A percentile compares a stretch with the other conserved stretches of the same genome.
phyloP scores from a whole-genome alignment of 2,329 filamentous ascomycete genomes.

The Pseudogymnoascus sp. region DNA sequence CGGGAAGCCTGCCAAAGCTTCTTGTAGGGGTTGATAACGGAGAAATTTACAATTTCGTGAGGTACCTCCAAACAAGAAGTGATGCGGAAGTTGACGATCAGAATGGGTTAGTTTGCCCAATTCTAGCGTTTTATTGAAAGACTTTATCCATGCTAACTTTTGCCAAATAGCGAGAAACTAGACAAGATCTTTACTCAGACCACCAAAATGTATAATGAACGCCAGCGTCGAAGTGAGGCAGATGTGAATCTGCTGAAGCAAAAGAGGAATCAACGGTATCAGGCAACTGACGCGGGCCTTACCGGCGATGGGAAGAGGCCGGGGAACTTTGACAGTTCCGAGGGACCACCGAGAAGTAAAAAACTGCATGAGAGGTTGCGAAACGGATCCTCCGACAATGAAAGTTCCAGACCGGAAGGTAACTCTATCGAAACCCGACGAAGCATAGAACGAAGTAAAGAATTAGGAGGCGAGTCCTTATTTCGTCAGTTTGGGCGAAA shows the following conservation, averaged over 20 bases:
- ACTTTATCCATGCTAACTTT: neutral
- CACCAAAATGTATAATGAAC: neutral
- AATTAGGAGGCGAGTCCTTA: neutral
- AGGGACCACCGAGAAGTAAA: neutral
- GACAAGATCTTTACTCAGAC: neutral
- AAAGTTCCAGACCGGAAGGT: neutral
- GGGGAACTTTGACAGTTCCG: neutral
- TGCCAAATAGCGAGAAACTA: neutral
- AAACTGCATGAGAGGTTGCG: neutral
- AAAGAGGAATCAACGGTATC: neutral
- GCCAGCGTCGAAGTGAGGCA: neutral
- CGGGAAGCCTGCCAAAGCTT: neutral
- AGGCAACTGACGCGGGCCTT: neutral
- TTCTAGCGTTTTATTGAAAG: neutral
- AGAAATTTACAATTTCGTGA: neutral
- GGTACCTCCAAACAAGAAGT: neutral
- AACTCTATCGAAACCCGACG: neutral
- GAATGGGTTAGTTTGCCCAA: neutral
- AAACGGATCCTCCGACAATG: neutral
- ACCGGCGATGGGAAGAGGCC: neutral
- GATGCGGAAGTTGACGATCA: rapidly evolving
- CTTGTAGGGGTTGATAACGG: neutral
- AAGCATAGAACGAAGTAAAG: neutral
- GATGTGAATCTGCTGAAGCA: neutral
- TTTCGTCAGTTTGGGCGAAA: neutral